Evolutionary conservation across 2,329 filamentous ascomycete genomes (phyloP).

Genomic region (Colletotrichum echinochloae): DNA sequence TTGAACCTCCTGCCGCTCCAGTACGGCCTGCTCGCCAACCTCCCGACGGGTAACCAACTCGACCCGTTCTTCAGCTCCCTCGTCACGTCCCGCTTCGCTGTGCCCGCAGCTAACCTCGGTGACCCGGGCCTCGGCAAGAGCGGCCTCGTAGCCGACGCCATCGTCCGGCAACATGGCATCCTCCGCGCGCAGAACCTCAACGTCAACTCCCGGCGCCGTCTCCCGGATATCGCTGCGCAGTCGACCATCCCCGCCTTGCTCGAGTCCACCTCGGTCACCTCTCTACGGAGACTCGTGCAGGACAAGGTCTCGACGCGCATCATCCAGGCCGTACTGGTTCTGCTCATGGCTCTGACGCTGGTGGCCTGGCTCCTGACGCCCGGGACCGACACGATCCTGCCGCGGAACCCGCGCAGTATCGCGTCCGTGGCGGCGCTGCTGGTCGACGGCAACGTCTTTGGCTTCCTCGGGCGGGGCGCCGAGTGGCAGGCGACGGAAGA

Average conservation of each 20-base stretch:
- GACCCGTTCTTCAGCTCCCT: conserved; percentile 53
- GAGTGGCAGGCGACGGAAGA: conserved; percentile 45
- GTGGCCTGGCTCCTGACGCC: conserved; percentile 47
- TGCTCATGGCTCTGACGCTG: conserved; percentile 46
- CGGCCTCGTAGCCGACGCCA: conserved; percentile 47
- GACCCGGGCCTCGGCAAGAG: conserved; percentile 37
- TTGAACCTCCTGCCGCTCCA: conserved; percentile 45
- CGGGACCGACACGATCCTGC: conserved; percentile 44
- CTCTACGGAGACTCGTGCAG: conserved; percentile 44
- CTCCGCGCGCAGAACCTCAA: conserved; percentile 52
- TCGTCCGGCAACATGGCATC: conserved; percentile 52
- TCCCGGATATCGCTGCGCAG: conserved; percentile 29
- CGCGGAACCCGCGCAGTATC: conserved; percentile 50
- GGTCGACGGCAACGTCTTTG: conserved; percentile 53
- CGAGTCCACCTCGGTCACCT: conserved; percentile 38
- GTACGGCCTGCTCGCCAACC: conserved; percentile 48
- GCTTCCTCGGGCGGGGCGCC: conserved; percentile 44
- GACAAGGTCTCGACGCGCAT: conserved; percentile 50
- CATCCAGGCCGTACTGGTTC: conserved; percentile 49
- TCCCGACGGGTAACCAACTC: conserved; percentile 46
- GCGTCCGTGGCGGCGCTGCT: conserved; percentile 53
- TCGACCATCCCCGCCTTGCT: conserved; percentile 34
- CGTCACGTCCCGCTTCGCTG: conserved; percentile 49
- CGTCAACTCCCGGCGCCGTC: conserved; percentile 39
- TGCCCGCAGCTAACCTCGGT: conserved; percentile 46